Evolutionary conservation across 2,329 filamentous ascomycete species (phyloP).

Genomic region (Cercospora beticola): DNA sequence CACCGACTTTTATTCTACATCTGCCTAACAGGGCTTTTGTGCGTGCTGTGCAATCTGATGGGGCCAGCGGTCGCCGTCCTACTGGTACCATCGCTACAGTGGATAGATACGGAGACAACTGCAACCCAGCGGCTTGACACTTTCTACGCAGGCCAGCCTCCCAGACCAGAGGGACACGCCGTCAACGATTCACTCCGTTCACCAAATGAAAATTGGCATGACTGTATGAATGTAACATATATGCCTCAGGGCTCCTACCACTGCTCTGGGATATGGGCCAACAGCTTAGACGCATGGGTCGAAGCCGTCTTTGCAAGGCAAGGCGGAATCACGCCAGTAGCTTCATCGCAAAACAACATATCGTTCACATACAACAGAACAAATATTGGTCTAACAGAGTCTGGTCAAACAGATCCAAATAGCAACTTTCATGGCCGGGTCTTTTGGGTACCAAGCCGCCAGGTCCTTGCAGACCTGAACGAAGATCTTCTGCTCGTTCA

Average conservation of each 20-base stretch:
- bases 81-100: constrained; percentile 30
- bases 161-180: not conserved
- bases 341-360: constrained; percentile 5
- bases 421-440: too few species aligned
- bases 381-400: too few species aligned
- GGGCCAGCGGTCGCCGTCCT: constrained; percentile 34
- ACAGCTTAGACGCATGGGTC: constrained; percentile 19
- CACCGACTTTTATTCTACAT: not conserved
- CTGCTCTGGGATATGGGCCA: not conserved
- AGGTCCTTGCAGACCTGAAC: too few species aligned
- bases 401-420: too few species aligned
- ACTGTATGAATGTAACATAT: not conserved
- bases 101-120: too few species aligned
- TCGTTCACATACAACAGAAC: constrained; percentile 20
- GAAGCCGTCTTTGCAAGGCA: not conserved
- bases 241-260: not conserved
- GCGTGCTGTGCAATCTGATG: constrained; percentile 36
- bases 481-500: too few species aligned
- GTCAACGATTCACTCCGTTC: not conserved
- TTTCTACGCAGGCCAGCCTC: not conserved
- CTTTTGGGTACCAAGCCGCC: constrained; percentile 31
- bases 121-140: too few species aligned
- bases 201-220: not conserved
- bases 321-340: not conserved
- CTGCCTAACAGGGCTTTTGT: constrained; percentile 15